Evolutionary conservation across 768 basidiomycete genomes (phyloP).

Genomic region (Pleurotus pulmonarius): DNA sequence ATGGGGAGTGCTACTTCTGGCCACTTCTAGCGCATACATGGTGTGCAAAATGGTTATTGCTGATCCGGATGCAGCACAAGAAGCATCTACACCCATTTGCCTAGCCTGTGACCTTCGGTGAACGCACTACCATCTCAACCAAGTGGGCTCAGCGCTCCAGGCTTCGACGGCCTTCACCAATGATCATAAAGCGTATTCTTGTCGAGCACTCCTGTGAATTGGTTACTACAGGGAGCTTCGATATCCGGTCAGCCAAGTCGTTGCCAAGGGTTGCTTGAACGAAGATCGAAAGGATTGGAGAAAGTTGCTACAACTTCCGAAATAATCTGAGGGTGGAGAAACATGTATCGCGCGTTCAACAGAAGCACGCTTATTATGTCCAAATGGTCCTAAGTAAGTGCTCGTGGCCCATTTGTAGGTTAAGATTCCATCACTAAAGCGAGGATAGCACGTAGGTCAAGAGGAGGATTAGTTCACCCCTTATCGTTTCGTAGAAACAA

Average conservation of each 20-base stretch:
- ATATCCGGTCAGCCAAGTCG: background rate
- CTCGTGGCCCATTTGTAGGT: background rate
- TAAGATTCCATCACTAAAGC: background rate
- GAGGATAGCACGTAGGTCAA: background rate
- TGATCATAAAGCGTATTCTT: no score
- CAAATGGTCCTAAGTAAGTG: no score
- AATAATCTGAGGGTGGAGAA: no score
- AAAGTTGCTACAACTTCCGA: no score
- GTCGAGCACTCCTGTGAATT: background rate
- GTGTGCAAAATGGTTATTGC: conserved; percentile 1
- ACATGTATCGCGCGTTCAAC: no score
- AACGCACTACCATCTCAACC: background rate
- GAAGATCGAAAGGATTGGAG: background rate
- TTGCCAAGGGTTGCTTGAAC: background rate
- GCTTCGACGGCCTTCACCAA: no score
- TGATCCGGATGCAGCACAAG: conserved; percentile 1
- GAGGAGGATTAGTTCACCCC: background rate
- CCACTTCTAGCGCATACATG: background rate
- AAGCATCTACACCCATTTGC: background rate
- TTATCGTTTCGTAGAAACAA: no score
- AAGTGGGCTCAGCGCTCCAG: no score
- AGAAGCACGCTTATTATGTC: no score
- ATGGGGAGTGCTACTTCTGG: background rate
- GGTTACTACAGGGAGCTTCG: background rate
- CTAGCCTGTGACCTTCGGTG: no score